phyloP scores from a whole-genome alignment of 495 filamentous ascomycete genomes.

The Aspergillus funiculosus region DNA sequence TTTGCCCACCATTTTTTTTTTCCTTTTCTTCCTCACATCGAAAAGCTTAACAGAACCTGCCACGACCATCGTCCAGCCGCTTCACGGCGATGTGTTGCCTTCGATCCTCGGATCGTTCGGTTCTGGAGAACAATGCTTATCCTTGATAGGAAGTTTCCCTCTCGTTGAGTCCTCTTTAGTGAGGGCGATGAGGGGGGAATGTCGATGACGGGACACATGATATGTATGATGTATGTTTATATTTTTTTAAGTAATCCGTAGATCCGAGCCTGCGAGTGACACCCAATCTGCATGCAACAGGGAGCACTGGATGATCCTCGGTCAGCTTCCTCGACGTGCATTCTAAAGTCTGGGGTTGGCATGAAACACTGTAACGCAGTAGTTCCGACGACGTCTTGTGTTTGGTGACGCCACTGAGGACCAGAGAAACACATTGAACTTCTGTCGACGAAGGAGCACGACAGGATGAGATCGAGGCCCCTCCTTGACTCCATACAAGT shows the following conservation, averaged over 20 bases:
- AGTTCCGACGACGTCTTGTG: no score
- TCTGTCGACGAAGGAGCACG: no score
- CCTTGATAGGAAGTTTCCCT: constrained; percentile 63
- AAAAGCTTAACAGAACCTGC: constrained; percentile 58
- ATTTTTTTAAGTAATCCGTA: not conserved
- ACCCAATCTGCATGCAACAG: not conserved
- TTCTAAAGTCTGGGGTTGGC: no score
- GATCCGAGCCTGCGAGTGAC: not conserved
- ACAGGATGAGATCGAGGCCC: no score
- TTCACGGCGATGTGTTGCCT: constrained; percentile 60
- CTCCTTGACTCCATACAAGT: not conserved
- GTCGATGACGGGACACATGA: constrained; percentile 63
- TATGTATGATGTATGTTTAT: not conserved
- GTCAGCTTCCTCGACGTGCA: no score
- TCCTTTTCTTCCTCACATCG: constrained; percentile 44
- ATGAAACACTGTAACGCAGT: no score
- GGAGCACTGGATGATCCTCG: not conserved
- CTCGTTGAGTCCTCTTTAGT: constrained; percentile 58
- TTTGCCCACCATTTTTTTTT: constrained; percentile 17
- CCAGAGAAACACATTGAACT: no score
- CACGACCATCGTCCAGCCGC: constrained; percentile 57
- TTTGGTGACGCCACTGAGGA: no score
- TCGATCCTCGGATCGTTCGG: constrained; percentile 45
- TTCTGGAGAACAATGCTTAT: constrained; percentile 51
- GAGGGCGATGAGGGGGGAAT: constrained; percentile 61